Evolutionary conservation across 257 asterid genomes (phyloP), one percentile per base, ranked within the genome.

Genomic region (Jaltomata sinuosa): DNA sequence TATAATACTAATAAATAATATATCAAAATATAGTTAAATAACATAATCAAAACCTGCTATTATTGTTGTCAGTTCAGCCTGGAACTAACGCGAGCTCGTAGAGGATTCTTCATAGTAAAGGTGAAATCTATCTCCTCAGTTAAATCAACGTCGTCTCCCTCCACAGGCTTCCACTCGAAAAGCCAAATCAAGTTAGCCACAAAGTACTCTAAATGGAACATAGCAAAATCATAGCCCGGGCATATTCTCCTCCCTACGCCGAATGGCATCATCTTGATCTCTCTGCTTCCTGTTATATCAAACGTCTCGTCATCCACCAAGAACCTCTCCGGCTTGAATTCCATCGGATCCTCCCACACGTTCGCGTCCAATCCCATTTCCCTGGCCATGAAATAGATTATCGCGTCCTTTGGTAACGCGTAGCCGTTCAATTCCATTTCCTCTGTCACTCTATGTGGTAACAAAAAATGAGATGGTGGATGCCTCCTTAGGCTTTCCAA

Each of bases 341-440:
- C 78, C 19, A 68, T 68, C 3, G 88, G 90, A 29, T 85, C 80
- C 59, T 87, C 87, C 90, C 90, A 87, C 19, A 87, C 84, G 10
- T 79, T 72, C 1, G 88, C 83, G 57, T 87, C 90, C 55, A 77
- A 71, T 11, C 88, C 88, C 81, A 87, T 53, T 16, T 87, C 86
- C 7, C 85, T 81, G 11, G 71, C 84, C 84, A 85, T 78, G 25
- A 82, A 67, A 85, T 85, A 61, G 52, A 85, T 86, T 0, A 47
- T 50, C 1, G 84, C 34, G 12, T 71, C 57, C 40, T 85, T 85
- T 2, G 88, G 90, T 54, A 87, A 80, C 2, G 42, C 8, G 29
- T 83, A 83, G 8, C 83, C 83, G 8, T 34, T 72, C 22, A 87
- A 61, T 22, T 85, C 81, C 36, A 85, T 84, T 31, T 87, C 87